Base-by-base conservation (phyloP, 441 rosid species). In the Arabidopsis hybrid region DNA sequence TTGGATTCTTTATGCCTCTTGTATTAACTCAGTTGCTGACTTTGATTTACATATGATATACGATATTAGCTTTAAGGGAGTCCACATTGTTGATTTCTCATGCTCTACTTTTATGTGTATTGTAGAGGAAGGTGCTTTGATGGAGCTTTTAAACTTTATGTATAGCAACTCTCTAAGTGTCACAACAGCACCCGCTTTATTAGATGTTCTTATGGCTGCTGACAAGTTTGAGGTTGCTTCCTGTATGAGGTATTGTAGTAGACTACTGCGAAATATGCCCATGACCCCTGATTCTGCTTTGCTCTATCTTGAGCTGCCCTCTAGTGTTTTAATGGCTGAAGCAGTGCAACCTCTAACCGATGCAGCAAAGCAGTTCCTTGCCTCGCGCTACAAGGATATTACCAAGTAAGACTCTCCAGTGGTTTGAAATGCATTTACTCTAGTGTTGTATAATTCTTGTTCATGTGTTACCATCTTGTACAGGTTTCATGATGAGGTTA, bases 121-220 rank as follows among this genome's bases (percentile, higher is more conserved):
- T 59, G 66, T 88, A 89, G 91, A 89, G 83, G 94, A 89, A 83
- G 86, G 87, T 69, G 93, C 91, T 59, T 78, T 89, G 35, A 85
- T 89, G 85, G 90, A 87, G 67, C 90, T 89, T 12, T 81, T 89
- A 2, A 85, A 85, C 77, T 89, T 87, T 69, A 85, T 89, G 87
- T 87, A 89, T 78, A 83, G 86, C 81, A 85, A 72, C 73, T 71
- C 83, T 8, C 65, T 89, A 60, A 81, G 87, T 51, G 83, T 80
- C 42, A 77, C 78, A 43, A 82, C 85, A 17, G 83, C 91, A 57
- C 82, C 91, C 46, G 85, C 83, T 14, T 80, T 89, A 71, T 74
- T 89, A 69, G 94, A 89, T 74, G 87, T 87, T 76, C 80, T 89
- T 40, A 89, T 89, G 94, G 91, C 91, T 79, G 94, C 94, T 50